These are phyloP conservation scores for Zygoascus sp. DNA, from an alignment of 1,139 yeast genomes.

Conservation along the genomic window DNA sequence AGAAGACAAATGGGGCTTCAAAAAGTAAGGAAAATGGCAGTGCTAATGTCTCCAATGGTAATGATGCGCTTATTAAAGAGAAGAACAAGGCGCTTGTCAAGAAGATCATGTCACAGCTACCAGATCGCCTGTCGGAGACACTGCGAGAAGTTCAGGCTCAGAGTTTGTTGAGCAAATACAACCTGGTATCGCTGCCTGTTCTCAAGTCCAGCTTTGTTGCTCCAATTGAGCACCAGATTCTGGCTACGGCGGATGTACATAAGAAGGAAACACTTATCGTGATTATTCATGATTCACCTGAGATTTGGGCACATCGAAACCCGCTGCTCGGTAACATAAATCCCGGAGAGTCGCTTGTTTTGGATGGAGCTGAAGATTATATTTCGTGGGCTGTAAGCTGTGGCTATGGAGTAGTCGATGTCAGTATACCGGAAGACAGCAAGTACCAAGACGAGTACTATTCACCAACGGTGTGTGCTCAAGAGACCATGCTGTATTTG, in stretches of 20 bases:
- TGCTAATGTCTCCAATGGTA: neutral
- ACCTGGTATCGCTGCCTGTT: slow-evolving; percentile 68
- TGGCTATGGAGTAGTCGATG: slow-evolving; percentile 75
- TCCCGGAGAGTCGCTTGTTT: slow-evolving; percentile 61
- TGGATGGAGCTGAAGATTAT: slow-evolving; percentile 54
- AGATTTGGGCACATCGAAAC: slow-evolving; percentile 83
- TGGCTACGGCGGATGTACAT: slow-evolving; percentile 73
- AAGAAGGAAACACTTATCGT: slow-evolving; percentile 59
- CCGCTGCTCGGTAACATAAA: slow-evolving; percentile 77
- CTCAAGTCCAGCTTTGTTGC: slow-evolving; percentile 39
- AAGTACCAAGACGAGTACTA: slow-evolving; percentile 15
- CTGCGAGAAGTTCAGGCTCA: slow-evolving; percentile 66
- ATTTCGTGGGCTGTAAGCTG: slow-evolving; percentile 50
- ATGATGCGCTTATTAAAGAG: neutral
- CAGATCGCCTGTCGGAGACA: slow-evolving; percentile 43
- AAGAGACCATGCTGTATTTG: slow-evolving; percentile 44
- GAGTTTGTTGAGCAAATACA: slow-evolving; percentile 49
- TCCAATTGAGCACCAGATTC: slow-evolving; percentile 55
- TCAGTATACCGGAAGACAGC: slow-evolving; percentile 58
- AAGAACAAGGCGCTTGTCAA: slow-evolving; percentile 1
- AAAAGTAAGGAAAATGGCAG: neutral
- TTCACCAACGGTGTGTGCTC: slow-evolving; percentile 17
- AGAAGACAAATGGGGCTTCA: slow-evolving; percentile 1
- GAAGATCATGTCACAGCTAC: slow-evolving; percentile 9
- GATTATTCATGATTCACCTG: slow-evolving; percentile 87